Base-by-base conservation (phyloP, 352 stramenopile species). In the Hyaloperonospora brassicae region DNA sequence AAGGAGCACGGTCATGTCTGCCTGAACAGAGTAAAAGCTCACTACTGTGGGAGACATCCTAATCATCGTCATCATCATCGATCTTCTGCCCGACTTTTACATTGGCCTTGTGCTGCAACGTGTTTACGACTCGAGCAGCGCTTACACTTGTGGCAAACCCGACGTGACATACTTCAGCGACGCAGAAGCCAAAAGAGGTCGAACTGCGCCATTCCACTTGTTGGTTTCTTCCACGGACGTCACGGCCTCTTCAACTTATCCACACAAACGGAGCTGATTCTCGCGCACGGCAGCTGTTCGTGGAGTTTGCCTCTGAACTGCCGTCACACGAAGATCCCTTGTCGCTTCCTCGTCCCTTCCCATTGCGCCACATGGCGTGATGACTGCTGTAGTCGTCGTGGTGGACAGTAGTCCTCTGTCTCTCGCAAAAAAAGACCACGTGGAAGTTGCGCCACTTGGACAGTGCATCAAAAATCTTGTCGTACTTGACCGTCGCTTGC, bases 171-270 rank as follows among this genome's bases (percentile, higher is more conserved):
- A 31, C 3, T 31, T 31, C 27, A 31, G 27, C 27, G 3, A 31
- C 7, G 27, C n/a, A n/a, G 27, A 7, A 31, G 7, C 3, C 27
- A 7, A 31, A 31, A 31, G 27, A 31, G 27, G 27, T 31, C 27
- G 7, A 31, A 31, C 27, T 31, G 27, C 47, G 12, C 86, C 70
- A 23, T 86, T 62, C 21, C 56, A 62, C 5, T 59, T 64, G 63
- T 59, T 75, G 2, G 64, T 89, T 54, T 79, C 65, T 13, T 73
- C 62, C 14, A 75, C 68, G 7, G 68, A 68, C 0, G 79, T 89
- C 24, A 89, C 69, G 23, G 87, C n/a, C n/a, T 69, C 27, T 89
- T 75, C 5, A 89, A 77, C 48, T 85, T 64, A 24, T 87, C 72
- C 47, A 89, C 79, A 6, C 70, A 66, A 5, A 8, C 66, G 70